These are phyloP conservation scores for Mortierella sp. DNA, from an alignment of 371 early-diverging fungal genomes.

Conservation along the genomic window DNA sequence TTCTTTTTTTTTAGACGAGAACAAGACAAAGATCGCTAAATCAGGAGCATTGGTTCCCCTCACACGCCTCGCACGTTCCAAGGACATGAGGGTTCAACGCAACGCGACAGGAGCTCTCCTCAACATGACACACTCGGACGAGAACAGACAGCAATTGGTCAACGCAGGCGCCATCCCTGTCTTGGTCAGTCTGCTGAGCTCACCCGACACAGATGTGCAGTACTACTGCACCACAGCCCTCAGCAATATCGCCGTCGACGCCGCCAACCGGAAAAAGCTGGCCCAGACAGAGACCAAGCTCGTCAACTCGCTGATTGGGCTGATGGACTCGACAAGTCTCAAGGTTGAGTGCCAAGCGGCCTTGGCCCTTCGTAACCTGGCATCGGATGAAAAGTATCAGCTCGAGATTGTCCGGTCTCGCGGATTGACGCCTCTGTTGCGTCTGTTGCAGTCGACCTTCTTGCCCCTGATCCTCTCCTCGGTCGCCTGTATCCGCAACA, in stretches of 20 bases:
- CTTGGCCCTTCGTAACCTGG: slow-evolving; percentile 90
- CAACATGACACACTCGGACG: slow-evolving; percentile 94
- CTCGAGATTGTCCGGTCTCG: slow-evolving; percentile 85
- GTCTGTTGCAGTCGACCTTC: slow-evolving; percentile 83
- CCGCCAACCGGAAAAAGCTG: slow-evolving; percentile 78
- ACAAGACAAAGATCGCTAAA: slow-evolving; percentile 89
- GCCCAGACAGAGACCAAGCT: slow-evolving; percentile 83
- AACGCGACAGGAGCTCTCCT: slow-evolving; percentile 95
- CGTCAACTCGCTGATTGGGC: slow-evolving; percentile 81
- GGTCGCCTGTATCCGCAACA: slow-evolving; percentile 94
- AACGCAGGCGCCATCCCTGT: slow-evolving; percentile 90
- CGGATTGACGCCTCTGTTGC: slow-evolving; percentile 82
- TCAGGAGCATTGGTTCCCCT: slow-evolving; percentile 87
- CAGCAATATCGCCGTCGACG: slow-evolving; percentile 94
- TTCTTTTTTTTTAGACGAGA: slow-evolving; percentile 73
- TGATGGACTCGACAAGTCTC: slow-evolving; percentile 84
- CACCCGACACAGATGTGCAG: slow-evolving; percentile 88
- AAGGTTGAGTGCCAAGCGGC: slow-evolving; percentile 94
- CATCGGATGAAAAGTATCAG: slow-evolving; percentile 92
- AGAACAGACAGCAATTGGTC: slow-evolving; percentile 89
- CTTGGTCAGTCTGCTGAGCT: slow-evolving; percentile 82
- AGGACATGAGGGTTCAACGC: slow-evolving; percentile 90
- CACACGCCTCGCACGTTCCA: slow-evolving; percentile 84
- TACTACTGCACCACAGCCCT: slow-evolving; percentile 94
- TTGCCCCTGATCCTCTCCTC: slow-evolving; percentile 87